Base-by-base conservation (phyloP, 306 rosid species). In the Sindora glabra region DNA sequence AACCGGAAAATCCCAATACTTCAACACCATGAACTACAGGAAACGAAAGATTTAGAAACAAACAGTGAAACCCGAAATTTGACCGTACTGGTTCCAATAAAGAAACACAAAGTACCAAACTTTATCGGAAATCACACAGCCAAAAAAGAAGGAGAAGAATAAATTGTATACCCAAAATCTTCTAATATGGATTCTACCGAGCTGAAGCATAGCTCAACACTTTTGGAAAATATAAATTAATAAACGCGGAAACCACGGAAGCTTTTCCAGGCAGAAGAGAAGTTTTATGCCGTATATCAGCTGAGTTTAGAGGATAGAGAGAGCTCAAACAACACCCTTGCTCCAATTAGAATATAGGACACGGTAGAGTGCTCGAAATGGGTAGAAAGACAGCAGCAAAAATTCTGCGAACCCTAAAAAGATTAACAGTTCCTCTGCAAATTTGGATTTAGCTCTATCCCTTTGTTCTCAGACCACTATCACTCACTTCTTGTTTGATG, bases 351-450 rank as follows among this genome's bases (percentile, higher is more conserved):
- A n/a, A n/a, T n/a, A n/a, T n/a, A n/a, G 8, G 15, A 16, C 6
- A 27, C 0, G 23, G 23, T 3, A 2, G 16, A 39, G 18, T 58
- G 30, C 38, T 29, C 18, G 29, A 29, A 17, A 2, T 2, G 16
- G 1, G 25, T 5, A 1, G n/a, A 17, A n/a, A 50, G 50, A 30
- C 46, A 29, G 34, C 2, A 10, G 48, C 36, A 41, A 38, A 65
- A 54, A 44, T 21, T 39, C 37, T 57, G 57, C 72, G 73, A 79
- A 74, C 89, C 81, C 81, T 74, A 69, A 71, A 59, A 32, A 58
- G 41, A 39, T 30, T 63, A 25, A 14, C 8, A 22, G 48, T 10
- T 67, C 24, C 8, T n/a, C n/a, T 16, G 8, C 16, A 7, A n/a
- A 1, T 34, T 13, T 13, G 18, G 52, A 8, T 75, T 30, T 10